These are phyloP conservation scores for Sclerotinia spermophila DNA, from an alignment of 2,329 filamentous ascomycete species.

Conservation along the genomic window DNA sequence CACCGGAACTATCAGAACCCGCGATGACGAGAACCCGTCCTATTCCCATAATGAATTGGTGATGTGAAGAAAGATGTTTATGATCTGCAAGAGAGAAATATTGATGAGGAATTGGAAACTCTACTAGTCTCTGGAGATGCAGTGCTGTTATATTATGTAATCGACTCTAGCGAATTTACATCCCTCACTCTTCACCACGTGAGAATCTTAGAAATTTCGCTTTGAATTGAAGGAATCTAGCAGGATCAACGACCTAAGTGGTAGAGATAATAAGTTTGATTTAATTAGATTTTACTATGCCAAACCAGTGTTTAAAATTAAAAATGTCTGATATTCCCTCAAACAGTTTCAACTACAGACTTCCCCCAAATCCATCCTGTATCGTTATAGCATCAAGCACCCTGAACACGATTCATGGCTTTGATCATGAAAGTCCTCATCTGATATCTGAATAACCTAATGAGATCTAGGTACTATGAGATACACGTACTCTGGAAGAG, in stretches of 20 bases:
- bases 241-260: neutral
- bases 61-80: neutral
- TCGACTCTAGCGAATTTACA: neutral
- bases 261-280: neutral
- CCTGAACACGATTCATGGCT: too few species aligned
- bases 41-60: constrained; percentile 29
- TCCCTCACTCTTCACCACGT: neutral
- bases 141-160: constrained; percentile 15
- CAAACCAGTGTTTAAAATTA: neutral
- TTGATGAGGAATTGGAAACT: neutral
- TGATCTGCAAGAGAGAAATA: neutral
- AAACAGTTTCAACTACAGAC: neutral
- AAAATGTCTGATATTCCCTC: neutral
- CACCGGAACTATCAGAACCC: constrained; percentile 71
- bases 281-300: neutral
- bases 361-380: neutral
- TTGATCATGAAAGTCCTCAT: neutral
- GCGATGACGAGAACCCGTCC: constrained; percentile 64
- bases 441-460: neutral
- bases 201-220: neutral
- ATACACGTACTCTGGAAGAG: neutral
- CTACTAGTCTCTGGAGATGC: neutral
- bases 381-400: neutral
- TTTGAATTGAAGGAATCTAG: neutral
- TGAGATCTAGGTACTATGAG: neutral